phyloP scores from a whole-genome alignment of 2,329 filamentous ascomycete species.

The Pseudogymnoascus sp. region DNA sequence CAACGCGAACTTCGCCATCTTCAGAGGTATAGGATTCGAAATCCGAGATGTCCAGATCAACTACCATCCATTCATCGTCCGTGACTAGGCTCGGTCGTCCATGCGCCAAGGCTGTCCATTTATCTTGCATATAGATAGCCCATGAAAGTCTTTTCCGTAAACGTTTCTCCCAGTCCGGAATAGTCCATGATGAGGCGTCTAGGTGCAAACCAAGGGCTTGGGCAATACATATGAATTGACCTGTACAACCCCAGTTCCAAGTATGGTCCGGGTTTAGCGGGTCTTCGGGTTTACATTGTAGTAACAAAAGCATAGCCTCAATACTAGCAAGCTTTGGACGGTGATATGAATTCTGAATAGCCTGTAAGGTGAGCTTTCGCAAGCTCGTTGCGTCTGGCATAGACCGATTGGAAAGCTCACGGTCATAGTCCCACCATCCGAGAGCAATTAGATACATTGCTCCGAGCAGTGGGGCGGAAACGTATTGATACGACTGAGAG shows the following conservation, averaged over 20 bases:
- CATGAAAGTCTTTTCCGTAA: constrained; percentile 55
- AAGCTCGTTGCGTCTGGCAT: constrained; percentile 36
- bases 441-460: constrained; percentile 57
- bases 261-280: not conserved
- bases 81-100: constrained; percentile 50
- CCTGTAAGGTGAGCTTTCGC: constrained; percentile 35
- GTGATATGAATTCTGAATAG: constrained; percentile 42
- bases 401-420: constrained; percentile 38
- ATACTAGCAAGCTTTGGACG: constrained; percentile 49
- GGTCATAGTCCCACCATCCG: constrained; percentile 54
- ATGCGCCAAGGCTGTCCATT: constrained; percentile 51
- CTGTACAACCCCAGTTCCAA: constrained; percentile 21
- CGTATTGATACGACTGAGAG: constrained; percentile 47
- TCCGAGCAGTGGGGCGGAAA: constrained; percentile 51
- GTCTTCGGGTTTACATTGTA: constrained; percentile 34
- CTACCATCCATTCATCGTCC: constrained; percentile 48
- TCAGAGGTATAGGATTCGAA: constrained; percentile 32
- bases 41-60: constrained; percentile 36
- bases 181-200: constrained; percentile 55
- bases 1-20: constrained; percentile 32
- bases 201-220: constrained; percentile 54
- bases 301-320: constrained; percentile 47
- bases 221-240: constrained; percentile 46
- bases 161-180: constrained; percentile 56
- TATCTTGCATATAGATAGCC: constrained; percentile 60